phyloP scores from a whole-genome alignment of 2,329 filamentous ascomycete genomes.

The Aspergillus fumigatiaffinis region DNA sequence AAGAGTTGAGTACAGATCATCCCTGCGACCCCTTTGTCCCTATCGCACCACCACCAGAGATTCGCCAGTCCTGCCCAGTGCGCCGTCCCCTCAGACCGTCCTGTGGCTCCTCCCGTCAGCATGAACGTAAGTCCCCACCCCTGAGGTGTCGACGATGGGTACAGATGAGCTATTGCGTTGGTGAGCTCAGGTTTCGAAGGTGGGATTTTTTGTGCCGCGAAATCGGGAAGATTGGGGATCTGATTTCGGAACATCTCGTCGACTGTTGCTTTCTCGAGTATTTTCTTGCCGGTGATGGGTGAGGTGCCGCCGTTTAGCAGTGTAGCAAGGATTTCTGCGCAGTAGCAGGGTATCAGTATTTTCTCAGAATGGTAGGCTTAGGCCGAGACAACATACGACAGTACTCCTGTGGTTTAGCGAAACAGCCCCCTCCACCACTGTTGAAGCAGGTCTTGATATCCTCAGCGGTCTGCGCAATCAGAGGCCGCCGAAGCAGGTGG shows the following conservation, averaged over 20 bases:
- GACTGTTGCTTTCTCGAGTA: slow-evolving; percentile 57
- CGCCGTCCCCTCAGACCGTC: slow-evolving; percentile 49
- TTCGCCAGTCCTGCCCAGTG: slow-evolving; percentile 61
- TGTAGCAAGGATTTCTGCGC: slow-evolving; percentile 54
- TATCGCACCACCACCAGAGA: slow-evolving; percentile 60
- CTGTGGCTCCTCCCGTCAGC: slow-evolving; percentile 50
- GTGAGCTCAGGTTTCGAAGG: slow-evolving; percentile 49
- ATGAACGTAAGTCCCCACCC: slow-evolving; percentile 63
- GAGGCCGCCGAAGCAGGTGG: slow-evolving; percentile 48
- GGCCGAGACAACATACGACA: slow-evolving; percentile 41
- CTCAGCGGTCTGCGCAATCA: slow-evolving; percentile 43
- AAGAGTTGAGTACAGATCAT: slow-evolving; percentile 51
- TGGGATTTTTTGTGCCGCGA: slow-evolving; percentile 44
- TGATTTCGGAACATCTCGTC: slow-evolving; percentile 64
- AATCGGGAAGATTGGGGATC: slow-evolving; percentile 53
- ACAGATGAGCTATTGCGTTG: slow-evolving; percentile 50
- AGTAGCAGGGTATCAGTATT: background rate
- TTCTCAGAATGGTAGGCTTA: no score
- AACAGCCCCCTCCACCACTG: slow-evolving; percentile 60
- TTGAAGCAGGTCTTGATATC: slow-evolving; percentile 50
- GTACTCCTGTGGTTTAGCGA: slow-evolving; percentile 58
- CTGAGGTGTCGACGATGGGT: slow-evolving; percentile 50
- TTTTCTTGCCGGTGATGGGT: slow-evolving; percentile 51
- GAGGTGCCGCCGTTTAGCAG: slow-evolving; percentile 63
- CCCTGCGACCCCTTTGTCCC: slow-evolving; percentile 56